phyloP scores from a whole-genome alignment of 2,329 filamentous ascomycete genomes.

The Aspergillus niger region DNA sequence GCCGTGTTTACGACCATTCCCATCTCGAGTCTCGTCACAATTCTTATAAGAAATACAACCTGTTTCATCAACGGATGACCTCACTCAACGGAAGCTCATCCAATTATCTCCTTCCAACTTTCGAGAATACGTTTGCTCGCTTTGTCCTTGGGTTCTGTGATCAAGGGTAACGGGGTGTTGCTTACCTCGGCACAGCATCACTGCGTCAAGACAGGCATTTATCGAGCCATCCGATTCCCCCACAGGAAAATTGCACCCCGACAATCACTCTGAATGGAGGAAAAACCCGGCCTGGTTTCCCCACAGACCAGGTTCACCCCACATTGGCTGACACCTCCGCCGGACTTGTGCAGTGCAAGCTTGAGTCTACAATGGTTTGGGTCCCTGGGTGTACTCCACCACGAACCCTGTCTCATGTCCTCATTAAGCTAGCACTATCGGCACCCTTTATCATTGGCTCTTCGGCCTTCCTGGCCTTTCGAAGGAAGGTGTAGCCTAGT shows the following conservation, averaged over 20 bases:
- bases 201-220: background rate
- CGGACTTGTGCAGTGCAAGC: background rate
- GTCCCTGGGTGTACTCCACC: background rate
- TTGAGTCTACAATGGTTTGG: background rate
- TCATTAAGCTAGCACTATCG: background rate
- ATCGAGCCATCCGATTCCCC: background rate
- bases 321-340: background rate
- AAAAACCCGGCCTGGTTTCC: background rate
- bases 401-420: background rate
- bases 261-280: background rate
- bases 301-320: background rate
- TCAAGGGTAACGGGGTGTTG: background rate
- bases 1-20: background rate
- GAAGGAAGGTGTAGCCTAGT: background rate
- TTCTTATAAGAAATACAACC: too few relatives aligned
- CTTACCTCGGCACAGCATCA: background rate
- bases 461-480: background rate
- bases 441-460: background rate
- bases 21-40: background rate
- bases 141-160: background rate
- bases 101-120: background rate
- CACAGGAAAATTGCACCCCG: background rate
- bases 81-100: background rate
- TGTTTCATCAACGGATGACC: too few relatives aligned
- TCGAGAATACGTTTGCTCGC: background rate